These are phyloP conservation scores for Helicostylum pulchrum DNA, from an alignment of 192 early-diverging fungal genomes.

Conservation along the genomic window DNA sequence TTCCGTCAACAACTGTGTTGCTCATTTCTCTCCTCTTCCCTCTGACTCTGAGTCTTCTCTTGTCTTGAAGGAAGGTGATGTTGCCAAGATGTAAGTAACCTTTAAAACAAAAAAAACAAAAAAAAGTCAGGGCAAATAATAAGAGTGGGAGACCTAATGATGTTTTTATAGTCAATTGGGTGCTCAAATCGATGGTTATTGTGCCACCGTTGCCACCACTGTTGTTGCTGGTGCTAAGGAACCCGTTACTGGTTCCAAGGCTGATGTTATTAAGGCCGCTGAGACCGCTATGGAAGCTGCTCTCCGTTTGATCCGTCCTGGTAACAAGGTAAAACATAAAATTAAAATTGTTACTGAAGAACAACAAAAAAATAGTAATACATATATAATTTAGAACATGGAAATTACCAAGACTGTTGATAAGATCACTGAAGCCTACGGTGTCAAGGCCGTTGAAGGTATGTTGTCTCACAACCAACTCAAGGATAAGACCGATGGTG, in stretches of 20 bases:
- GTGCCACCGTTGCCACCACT: constrained; percentile 77
- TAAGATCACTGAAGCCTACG: constrained; percentile 78
- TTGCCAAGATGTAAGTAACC: constrained; percentile 79
- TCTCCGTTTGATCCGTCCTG: constrained; percentile 83
- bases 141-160: not conserved
- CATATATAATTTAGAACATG: constrained; percentile 38
- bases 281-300: constrained; percentile 81
- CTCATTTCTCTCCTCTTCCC: constrained; percentile 84
- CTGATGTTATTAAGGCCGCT: constrained; percentile 86
- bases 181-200: constrained; percentile 91
- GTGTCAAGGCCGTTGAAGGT: constrained; percentile 86
- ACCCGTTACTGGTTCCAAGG: constrained; percentile 72
- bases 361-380: not conserved
- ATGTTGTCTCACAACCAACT: constrained; percentile 87
- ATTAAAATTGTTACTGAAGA: not conserved
- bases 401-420: constrained; percentile 75
- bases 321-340: constrained; percentile 45
- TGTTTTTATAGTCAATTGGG: constrained; percentile 62
- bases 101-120: no score
- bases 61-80: constrained; percentile 72
- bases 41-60: constrained; percentile 57
- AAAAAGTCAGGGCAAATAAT: not conserved
- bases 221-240: constrained; percentile 81
- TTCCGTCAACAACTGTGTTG: constrained; percentile 78
- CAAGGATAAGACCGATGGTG: constrained; percentile 86